phyloP scores from a whole-genome alignment of 805 yeast species.

The Grigorovia yakushimaensis region DNA sequence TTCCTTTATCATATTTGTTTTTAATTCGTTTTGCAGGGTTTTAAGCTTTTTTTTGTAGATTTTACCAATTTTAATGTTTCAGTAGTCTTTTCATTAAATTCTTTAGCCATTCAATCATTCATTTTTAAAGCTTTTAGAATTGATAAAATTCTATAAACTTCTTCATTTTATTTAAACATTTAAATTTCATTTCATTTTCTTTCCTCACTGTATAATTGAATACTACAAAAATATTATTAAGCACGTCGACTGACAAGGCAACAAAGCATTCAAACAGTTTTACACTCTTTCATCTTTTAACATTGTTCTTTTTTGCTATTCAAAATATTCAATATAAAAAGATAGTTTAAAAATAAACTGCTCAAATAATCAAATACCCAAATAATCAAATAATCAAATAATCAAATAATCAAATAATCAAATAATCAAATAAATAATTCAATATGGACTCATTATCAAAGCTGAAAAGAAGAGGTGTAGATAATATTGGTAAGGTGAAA shows the following conservation, averaged over 20 bases:
- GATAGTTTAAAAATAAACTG: too few relatives aligned
- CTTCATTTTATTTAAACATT: neutral
- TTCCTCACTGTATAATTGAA: neutral
- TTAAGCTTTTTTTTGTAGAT: too few relatives aligned
- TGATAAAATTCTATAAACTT: neutral
- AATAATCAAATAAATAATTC: neutral
- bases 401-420: neutral
- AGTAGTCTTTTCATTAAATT: neutral
- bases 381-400: too few relatives aligned
- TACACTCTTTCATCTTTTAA: too few relatives aligned
- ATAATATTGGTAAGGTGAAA: slow-evolving; percentile 8
- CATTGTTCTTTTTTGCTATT: too few relatives aligned
- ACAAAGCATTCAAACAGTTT: too few relatives aligned
- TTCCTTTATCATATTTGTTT: neutral
- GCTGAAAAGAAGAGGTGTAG: slow-evolving; percentile 9
- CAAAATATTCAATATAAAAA: too few relatives aligned
- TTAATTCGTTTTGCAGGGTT: neutral
- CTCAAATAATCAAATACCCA: too few relatives aligned
- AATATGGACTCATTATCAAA: slow-evolving; percentile 9
- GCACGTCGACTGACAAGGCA: too few relatives aligned
- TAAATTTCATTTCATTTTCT: neutral
- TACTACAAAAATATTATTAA: too few relatives aligned
- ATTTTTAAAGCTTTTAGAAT: too few relatives aligned
- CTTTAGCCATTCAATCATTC: neutral
- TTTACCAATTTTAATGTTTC: neutral